A percentile compares a stretch with the other conserved stretches of the same genome.
phyloP scores from a whole-genome alignment of 768 basidiomycete genomes.

The Tephrocybe sp. region DNA sequence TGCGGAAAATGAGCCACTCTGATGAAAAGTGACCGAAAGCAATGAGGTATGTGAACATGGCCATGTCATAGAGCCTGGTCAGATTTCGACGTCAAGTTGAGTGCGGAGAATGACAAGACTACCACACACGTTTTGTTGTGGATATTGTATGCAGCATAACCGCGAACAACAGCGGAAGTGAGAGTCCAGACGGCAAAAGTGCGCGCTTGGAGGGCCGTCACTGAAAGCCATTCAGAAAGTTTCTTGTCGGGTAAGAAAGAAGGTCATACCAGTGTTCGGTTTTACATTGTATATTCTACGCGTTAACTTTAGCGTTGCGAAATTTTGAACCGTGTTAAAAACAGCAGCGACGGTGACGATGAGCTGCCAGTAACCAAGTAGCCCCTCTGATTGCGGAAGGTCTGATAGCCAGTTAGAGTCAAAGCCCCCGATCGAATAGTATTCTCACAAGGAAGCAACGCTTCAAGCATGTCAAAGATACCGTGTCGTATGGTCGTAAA shows the following conservation, averaged over 20 bases:
- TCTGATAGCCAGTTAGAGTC: slow-evolving; percentile 32
- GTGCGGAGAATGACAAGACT: slow-evolving; percentile 1
- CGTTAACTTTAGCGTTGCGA: slow-evolving; percentile 74
- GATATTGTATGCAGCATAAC: slow-evolving; percentile 90
- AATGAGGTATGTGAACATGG: slow-evolving; percentile 84
- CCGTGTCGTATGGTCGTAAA: background rate
- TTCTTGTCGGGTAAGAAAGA: slow-evolving; percentile 3
- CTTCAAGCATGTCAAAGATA: slow-evolving; percentile 4
- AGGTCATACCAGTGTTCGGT: slow-evolving; percentile 34
- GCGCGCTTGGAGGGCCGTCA: slow-evolving; percentile 83
- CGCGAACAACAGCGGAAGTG: slow-evolving; percentile 77
- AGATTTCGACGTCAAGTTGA: slow-evolving; percentile 13
- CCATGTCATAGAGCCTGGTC: slow-evolving; percentile 86
- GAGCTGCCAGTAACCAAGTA: slow-evolving; percentile 88
- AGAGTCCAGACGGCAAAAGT: slow-evolving; percentile 94
- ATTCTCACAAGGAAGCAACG: slow-evolving; percentile 14
- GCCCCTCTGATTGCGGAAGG: slow-evolving; percentile 66
- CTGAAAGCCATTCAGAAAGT: slow-evolving; percentile 41
- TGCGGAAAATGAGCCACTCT: slow-evolving; percentile 81
- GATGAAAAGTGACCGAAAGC: slow-evolving; percentile 89
- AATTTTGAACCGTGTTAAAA: slow-evolving; percentile 88
- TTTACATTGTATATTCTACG: slow-evolving; percentile 69
- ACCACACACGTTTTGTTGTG: slow-evolving; percentile 69
- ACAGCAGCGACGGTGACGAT: slow-evolving; percentile 73
- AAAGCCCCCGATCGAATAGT: background rate